These are phyloP conservation scores for Candolleomyces efflorescens DNA, from an alignment of 768 basidiomycete genomes.

Conservation along the genomic window DNA sequence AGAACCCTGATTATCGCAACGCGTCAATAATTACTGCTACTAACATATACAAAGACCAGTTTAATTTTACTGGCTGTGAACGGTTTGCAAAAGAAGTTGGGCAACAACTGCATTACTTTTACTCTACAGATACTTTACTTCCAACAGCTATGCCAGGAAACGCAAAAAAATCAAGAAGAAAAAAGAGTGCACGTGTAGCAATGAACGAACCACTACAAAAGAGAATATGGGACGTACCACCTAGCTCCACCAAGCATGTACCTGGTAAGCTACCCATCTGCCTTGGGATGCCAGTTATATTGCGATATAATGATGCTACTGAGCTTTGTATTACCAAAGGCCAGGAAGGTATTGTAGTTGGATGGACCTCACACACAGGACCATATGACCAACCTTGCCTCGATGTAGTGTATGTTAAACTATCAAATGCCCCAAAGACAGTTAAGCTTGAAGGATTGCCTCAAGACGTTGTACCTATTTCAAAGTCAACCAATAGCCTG, in stretches of 20 bases:
- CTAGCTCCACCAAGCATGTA: constrained; percentile 12
- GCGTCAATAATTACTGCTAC: constrained; percentile 28
- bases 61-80: constrained; percentile 22
- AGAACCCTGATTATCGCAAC: constrained; percentile 18
- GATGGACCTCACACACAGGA: constrained; percentile 19
- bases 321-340: constrained; percentile 28
- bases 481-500: constrained; percentile 27
- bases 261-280: constrained; percentile 26
- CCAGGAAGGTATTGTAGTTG: constrained; percentile 14
- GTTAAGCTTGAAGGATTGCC: constrained; percentile 17
- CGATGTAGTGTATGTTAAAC: constrained; percentile 25
- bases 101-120: neutral
- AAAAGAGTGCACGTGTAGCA: neutral
- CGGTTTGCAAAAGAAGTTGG: neutral
- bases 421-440: constrained; percentile 18
- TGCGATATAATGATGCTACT: constrained; percentile 26
- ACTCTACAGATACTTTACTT: neutral
- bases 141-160: neutral
- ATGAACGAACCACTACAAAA: constrained; percentile 23
- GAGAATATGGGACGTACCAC: no score
- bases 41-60: constrained; percentile 27
- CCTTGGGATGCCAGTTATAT: constrained; percentile 30
- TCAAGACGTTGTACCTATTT: constrained; percentile 1
- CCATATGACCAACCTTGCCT: constrained; percentile 12
- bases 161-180: neutral